Evolutionary conservation across 192 early-diverging fungal species (phyloP).

Genomic region (Thoreauomyces humboldtii): DNA sequence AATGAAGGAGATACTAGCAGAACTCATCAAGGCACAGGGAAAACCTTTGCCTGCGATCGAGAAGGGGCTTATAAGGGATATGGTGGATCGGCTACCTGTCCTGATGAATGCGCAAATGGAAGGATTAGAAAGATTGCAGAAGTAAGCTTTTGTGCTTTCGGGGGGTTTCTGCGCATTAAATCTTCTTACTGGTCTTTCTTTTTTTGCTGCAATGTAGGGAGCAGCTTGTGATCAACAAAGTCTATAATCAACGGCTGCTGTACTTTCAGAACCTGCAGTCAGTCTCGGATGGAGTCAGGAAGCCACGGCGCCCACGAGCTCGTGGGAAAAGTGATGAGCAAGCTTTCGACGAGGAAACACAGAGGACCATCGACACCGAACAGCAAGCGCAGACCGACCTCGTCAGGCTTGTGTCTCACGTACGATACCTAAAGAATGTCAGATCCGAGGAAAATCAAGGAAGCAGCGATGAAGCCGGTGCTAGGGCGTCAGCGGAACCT

Average conservation of each 20-base stretch:
- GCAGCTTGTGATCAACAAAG: constrained; percentile 14
- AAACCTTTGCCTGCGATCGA: constrained; percentile 20
- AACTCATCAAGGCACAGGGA: constrained; percentile 17
- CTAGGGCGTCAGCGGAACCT: neutral
- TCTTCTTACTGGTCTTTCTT: neutral
- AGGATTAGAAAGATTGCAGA: constrained; percentile 21
- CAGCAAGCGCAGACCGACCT: constrained; percentile 8
- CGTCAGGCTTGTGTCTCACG: neutral
- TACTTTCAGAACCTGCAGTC: constrained; percentile 42
- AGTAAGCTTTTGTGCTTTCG: constrained; percentile 21
- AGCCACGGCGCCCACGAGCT: too few species aligned
- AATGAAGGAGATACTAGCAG: constrained; percentile 11
- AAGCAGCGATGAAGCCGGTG: neutral
- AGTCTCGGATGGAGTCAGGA: constrained; percentile 42
- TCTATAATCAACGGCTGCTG: constrained; percentile 42
- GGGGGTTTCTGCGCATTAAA: neutral
- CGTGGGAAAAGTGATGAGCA: too few species aligned
- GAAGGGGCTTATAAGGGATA: constrained; percentile 1
- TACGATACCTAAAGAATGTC: constrained; percentile 20
- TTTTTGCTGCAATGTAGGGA: too few species aligned
- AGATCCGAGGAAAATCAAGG: neutral
- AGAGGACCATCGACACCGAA: neutral
- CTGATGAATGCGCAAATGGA: constrained; percentile 15
- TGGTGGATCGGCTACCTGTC: neutral
- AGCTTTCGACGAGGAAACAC: constrained; percentile 10